Evolutionary conservation across 2,329 filamentous ascomycete species (phyloP).

Genomic region (Intubia oerlemansii): DNA sequence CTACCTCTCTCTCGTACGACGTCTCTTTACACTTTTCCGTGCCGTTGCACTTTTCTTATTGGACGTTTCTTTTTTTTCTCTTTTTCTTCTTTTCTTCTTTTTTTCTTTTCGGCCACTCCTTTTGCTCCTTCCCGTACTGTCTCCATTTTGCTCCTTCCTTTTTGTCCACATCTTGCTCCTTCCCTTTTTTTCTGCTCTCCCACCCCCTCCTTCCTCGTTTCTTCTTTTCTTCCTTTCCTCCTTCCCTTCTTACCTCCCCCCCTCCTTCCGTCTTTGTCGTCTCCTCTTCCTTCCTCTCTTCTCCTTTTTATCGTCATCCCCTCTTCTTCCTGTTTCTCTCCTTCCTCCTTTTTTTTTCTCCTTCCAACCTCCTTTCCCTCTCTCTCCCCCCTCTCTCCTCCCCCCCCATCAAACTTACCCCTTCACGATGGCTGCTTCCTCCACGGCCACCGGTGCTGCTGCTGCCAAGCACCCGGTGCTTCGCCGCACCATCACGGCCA

Average conservation of each 20-base stretch:
- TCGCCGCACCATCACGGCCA: conserved; percentile 24
- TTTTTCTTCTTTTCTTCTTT: not conserved
- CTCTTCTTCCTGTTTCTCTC: not conserved
- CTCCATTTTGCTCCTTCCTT: no score
- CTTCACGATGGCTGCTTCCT: no score
- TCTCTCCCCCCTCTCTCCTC: not conserved
- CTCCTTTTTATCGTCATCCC: not conserved
- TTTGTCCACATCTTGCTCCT: not conserved
- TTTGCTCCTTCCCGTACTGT: no score
- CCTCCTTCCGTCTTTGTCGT: not conserved
- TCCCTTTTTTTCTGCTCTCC: not conserved
- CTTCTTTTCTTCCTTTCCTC: not conserved
- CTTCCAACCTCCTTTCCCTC: not conserved
- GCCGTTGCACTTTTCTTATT: no score
- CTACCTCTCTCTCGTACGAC: no score
- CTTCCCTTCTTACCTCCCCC: not conserved
- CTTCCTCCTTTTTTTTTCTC: not conserved
- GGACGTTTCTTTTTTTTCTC: no score
- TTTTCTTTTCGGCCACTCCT: not conserved
- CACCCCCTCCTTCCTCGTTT: not conserved
- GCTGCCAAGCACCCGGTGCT: conserved; percentile 20
- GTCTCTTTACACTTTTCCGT: no score
- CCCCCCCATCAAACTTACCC: not conserved
- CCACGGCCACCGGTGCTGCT: conserved; percentile 17
- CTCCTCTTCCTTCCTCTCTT: not conserved